These are phyloP conservation scores for Fusarium sp. DNA, from an alignment of 2,329 filamentous ascomycete species.

Conservation along the genomic window DNA sequence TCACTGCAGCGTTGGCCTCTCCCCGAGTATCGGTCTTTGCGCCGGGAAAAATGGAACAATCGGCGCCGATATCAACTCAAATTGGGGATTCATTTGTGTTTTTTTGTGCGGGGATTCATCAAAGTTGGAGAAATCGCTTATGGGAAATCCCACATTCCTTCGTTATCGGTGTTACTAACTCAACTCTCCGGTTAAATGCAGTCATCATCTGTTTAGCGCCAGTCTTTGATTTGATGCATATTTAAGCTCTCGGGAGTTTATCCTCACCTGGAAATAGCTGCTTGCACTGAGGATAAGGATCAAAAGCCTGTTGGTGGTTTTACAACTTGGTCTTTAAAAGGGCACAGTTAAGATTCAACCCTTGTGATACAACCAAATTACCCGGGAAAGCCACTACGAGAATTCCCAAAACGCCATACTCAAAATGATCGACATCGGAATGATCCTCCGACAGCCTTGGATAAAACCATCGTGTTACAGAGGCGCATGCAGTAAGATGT, in stretches of 20 bases:
- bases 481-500: neutral
- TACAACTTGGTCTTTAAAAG: neutral
- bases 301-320: neutral
- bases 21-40: neutral
- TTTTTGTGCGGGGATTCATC: slow-evolving; percentile 1
- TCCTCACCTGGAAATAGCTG: slow-evolving; percentile 25
- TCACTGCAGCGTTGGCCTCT: neutral
- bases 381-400: slow-evolving; percentile 4
- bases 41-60: neutral
- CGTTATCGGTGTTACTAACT: neutral
- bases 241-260: slow-evolving; percentile 23
- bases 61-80: neutral
- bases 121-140: slow-evolving; percentile 4
- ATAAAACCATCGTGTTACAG: slow-evolving; percentile 5
- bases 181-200: slow-evolving; percentile 28
- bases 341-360: slow-evolving; percentile 1
- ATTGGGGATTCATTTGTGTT: neutral
- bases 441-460: slow-evolving; percentile 16
- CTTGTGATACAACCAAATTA: slow-evolving; percentile 8
- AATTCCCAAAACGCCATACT: slow-evolving; percentile 9
- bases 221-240: slow-evolving; percentile 2
- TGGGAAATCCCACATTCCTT: neutral
- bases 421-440: slow-evolving; percentile 10
- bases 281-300: neutral
- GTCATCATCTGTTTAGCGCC: neutral